Evolutionary conservation across 1,284 basidiomycete species (phyloP).

Genomic region (Cystobasidium slooffiae): DNA sequence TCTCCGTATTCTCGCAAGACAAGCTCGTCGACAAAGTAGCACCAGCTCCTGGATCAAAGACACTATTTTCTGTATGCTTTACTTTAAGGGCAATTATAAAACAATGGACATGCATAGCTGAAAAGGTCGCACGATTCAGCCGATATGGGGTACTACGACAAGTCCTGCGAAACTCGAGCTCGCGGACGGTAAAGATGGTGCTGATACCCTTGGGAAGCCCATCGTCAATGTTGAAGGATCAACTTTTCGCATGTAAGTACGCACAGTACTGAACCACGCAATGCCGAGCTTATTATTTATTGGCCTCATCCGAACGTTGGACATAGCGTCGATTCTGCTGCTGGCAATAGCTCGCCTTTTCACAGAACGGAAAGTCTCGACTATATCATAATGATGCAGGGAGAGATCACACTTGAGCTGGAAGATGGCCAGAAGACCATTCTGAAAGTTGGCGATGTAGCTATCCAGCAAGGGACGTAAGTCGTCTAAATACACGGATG

Average conservation of each 20-base stretch:
- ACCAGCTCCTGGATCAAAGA: slow-evolving; percentile 17
- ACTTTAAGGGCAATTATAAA: neutral
- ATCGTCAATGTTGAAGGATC: slow-evolving; percentile 26
- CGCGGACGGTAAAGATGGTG: slow-evolving; percentile 3
- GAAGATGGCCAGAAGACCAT: slow-evolving; percentile 14
- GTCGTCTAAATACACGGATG: neutral
- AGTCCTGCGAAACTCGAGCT: slow-evolving; percentile 13
- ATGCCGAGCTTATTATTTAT: neutral
- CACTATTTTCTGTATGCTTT: slow-evolving; percentile 10
- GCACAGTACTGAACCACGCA: neutral
- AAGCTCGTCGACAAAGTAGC: slow-evolving; percentile 5
- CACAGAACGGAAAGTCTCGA: slow-evolving; percentile 36
- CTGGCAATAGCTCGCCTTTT: slow-evolving; percentile 5
- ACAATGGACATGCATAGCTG: neutral
- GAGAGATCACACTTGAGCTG: slow-evolving; percentile 24
- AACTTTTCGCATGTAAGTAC: slow-evolving; percentile 28
- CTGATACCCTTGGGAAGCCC: slow-evolving; percentile 17
- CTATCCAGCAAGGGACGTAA: slow-evolving; percentile 34
- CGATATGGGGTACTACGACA: slow-evolving; percentile 19
- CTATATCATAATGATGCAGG: slow-evolving; percentile 29
- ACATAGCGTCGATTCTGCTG: slow-evolving; percentile 9
- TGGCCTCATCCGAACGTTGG: neutral
- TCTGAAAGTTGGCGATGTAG: slow-evolving; percentile 28
- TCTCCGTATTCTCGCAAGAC: slow-evolving; percentile 27
- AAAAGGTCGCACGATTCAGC: neutral